These are phyloP conservation scores for Fusarium albosuccineum DNA, from an alignment of 2,329 filamentous ascomycete genomes.

Conservation along the genomic window DNA sequence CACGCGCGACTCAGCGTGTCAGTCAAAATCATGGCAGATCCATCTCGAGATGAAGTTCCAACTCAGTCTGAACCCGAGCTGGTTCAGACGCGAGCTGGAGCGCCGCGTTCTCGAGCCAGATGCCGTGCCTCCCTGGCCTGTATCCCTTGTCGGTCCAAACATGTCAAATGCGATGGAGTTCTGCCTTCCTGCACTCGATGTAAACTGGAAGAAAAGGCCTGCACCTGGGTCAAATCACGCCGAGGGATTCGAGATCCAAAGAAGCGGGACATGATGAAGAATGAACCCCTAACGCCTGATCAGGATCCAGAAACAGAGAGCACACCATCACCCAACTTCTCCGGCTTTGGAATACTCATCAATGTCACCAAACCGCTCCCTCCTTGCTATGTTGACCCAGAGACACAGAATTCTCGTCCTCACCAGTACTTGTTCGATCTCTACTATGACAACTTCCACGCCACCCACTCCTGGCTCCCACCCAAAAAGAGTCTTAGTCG, in stretches of 20 bases:
- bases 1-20: constrained; percentile 1
- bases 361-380: constrained; percentile 12
- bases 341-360: constrained; percentile 3
- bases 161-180: constrained; percentile 39
- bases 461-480: constrained; percentile 41
- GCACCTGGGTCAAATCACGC: constrained; percentile 38
- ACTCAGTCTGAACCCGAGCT: constrained; percentile 7
- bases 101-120: constrained; percentile 26
- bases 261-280: constrained; percentile 28
- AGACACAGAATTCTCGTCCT: neutral
- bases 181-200: constrained; percentile 39
- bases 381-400: constrained; percentile 21
- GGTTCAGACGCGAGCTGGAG: constrained; percentile 24
- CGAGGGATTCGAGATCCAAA: constrained; percentile 36
- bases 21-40: constrained; percentile 28
- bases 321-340: constrained; percentile 25
- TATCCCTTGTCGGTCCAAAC: constrained; percentile 38
- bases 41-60: constrained; percentile 16
- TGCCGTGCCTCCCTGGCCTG: constrained; percentile 42
- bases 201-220: constrained; percentile 24
- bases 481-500: constrained; percentile 28
- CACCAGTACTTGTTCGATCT: constrained; percentile 29
- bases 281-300: constrained; percentile 6
- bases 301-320: constrained; percentile 15
- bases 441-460: constrained; percentile 44